phyloP scores from a whole-genome alignment of 495 filamentous ascomycete genomes.

The Daldinia grandis region DNA sequence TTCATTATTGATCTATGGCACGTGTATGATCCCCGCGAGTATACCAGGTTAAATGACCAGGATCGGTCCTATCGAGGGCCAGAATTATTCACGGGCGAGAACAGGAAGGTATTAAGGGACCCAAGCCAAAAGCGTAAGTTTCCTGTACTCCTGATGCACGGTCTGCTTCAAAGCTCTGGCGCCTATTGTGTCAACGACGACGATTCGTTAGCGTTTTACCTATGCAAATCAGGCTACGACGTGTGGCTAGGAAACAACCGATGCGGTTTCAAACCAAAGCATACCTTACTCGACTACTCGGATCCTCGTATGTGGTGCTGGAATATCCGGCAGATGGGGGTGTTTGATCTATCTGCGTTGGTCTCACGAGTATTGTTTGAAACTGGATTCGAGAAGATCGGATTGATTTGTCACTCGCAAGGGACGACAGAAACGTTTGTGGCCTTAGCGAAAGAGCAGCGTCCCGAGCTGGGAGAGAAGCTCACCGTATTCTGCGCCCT shows the following conservation, averaged over 20 bases:
- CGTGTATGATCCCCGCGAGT: slow-evolving; percentile 84
- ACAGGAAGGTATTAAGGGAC: slow-evolving; percentile 30
- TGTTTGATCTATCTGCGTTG: slow-evolving; percentile 89
- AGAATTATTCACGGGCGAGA: slow-evolving; percentile 48
- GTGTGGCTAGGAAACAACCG: slow-evolving; percentile 97
- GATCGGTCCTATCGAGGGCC: slow-evolving; percentile 53
- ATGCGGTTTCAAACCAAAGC: slow-evolving; percentile 83
- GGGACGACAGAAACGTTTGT: slow-evolving; percentile 92
- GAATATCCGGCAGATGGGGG: slow-evolving; percentile 95
- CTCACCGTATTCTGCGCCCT: slow-evolving; percentile 94
- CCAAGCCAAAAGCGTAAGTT: slow-evolving; percentile 68
- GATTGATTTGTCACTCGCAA: slow-evolving; percentile 87
- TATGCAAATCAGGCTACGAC: slow-evolving; percentile 93
- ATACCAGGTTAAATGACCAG: slow-evolving; percentile 54
- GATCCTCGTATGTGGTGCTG: slow-evolving; percentile 98
- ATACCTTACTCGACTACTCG: slow-evolving; percentile 70
- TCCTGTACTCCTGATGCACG: slow-evolving; percentile 88
- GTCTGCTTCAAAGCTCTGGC: slow-evolving; percentile 85
- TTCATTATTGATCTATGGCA: slow-evolving; percentile 91
- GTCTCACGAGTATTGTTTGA: slow-evolving; percentile 81
- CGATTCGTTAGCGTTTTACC: slow-evolving; percentile 86
- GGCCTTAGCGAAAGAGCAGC: slow-evolving; percentile 89
- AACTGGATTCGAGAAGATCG: slow-evolving; percentile 85
- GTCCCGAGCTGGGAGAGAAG: slow-evolving; percentile 83
- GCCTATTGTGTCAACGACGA: slow-evolving; percentile 93